Evolutionary conservation across 805 yeast genomes (phyloP).

Genomic region (Myxozyma vanderwaltii): DNA sequence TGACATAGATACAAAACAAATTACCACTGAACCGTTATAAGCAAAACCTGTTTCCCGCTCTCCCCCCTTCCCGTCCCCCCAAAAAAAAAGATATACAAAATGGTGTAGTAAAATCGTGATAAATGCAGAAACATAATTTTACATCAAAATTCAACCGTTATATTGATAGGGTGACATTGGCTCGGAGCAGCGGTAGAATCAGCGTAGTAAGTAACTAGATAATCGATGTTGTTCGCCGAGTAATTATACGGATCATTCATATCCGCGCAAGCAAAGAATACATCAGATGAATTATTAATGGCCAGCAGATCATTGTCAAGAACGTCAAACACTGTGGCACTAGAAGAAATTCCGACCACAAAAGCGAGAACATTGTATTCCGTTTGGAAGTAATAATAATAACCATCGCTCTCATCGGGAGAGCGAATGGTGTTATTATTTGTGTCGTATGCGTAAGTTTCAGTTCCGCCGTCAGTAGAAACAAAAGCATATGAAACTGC

Average conservation of each 20-base stretch:
- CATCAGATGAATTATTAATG: not conserved
- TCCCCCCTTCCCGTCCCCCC: no score
- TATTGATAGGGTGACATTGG: not conserved
- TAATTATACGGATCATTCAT: slow-evolving; percentile 10
- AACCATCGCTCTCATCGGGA: not conserved
- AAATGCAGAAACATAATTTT: no score
- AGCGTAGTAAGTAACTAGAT: not conserved
- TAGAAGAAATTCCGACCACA: not conserved
- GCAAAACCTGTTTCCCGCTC: no score
- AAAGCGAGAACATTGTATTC: not conserved
- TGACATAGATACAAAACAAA: no score
- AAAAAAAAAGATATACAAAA: no score
- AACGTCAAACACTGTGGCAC: not conserved
- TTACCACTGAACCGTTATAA: no score
- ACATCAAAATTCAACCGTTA: not conserved
- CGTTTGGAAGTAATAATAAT: not conserved
- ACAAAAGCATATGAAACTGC: slow-evolving; percentile 6
- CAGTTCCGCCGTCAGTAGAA: not conserved
- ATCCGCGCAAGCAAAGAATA: slow-evolving; percentile 47
- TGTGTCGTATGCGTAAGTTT: slow-evolving; percentile 1
- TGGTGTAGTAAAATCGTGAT: no score
- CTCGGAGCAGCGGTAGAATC: not conserved
- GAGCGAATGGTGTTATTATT: not conserved
- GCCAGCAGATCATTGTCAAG: not conserved
- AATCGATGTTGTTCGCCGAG: slow-evolving; percentile 8